phyloP scores from a whole-genome alignment of 495 filamentous ascomycete genomes.

The Geoglossum glabrum region DNA sequence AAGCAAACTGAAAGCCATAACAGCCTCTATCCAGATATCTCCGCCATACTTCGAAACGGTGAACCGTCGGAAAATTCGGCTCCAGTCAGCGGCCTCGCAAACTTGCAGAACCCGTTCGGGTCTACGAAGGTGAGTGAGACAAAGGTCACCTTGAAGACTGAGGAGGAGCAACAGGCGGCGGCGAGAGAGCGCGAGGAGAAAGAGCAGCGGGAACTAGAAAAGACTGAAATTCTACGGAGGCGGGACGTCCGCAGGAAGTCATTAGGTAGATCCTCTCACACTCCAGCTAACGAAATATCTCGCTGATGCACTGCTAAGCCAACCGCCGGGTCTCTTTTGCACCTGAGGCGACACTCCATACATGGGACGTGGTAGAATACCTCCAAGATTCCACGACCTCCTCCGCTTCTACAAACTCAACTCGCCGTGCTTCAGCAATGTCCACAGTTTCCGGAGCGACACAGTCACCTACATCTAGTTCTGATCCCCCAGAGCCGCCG shows the following conservation, averaged over 20 bases:
- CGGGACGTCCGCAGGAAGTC: slow-evolving; percentile 81
- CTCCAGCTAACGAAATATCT: background rate
- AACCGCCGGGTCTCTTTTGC: slow-evolving; percentile 94
- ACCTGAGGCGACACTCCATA: slow-evolving; percentile 91
- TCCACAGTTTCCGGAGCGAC: slow-evolving; percentile 16
- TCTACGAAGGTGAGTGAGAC: slow-evolving; percentile 22
- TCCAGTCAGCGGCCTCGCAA: background rate
- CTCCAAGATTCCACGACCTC: slow-evolving; percentile 74
- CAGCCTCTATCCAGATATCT: background rate
- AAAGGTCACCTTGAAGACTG: slow-evolving; percentile 35
- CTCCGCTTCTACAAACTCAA: slow-evolving; percentile 48
- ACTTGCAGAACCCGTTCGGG: slow-evolving; percentile 24
- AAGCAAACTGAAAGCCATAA: background rate
- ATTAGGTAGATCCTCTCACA: slow-evolving; percentile 27
- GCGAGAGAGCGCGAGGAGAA: slow-evolving; percentile 53
- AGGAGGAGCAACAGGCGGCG: slow-evolving; percentile 63
- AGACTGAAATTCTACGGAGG: slow-evolving; percentile 44
- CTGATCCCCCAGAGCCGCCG: slow-evolving; percentile 37
- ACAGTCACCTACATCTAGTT: slow-evolving; percentile 28
- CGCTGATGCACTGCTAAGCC: slow-evolving; percentile 23
- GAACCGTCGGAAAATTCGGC: background rate
- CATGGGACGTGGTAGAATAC: slow-evolving; percentile 88
- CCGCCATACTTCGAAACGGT: background rate
- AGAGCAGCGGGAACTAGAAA: slow-evolving; percentile 43
- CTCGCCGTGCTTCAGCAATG: slow-evolving; percentile 46